These are phyloP conservation scores for Coemansia sp. DNA, from an alignment of 192 early-diverging fungal species.

Conservation along the genomic window DNA sequence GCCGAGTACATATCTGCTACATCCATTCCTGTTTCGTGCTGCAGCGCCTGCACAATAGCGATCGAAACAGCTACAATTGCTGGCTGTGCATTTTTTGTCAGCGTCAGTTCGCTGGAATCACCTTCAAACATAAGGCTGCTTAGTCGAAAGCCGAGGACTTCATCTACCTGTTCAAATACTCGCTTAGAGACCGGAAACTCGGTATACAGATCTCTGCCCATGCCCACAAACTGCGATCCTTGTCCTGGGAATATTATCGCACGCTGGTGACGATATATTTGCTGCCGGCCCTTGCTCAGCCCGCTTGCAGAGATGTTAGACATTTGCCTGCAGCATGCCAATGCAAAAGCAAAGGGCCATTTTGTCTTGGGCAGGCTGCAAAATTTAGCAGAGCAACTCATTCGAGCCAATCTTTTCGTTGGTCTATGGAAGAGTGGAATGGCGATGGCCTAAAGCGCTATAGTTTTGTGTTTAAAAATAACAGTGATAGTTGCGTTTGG, in stretches of 20 bases:
- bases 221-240: constrained; percentile 85
- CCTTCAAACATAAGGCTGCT: constrained; percentile 87
- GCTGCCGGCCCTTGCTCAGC: constrained; percentile 4
- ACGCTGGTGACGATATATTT: constrained; percentile 44
- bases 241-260: constrained; percentile 62
- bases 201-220: constrained; percentile 87
- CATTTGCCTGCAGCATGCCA: neutral
- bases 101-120: constrained; percentile 62
- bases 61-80: constrained; percentile 90
- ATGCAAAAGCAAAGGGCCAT: neutral
- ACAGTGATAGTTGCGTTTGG: neutral
- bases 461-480: too few species aligned
- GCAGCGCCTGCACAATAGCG: constrained; percentile 80
- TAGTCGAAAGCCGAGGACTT: constrained; percentile 70
- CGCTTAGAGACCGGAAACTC: constrained; percentile 69
- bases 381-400: neutral
- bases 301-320: neutral
- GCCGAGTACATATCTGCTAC: constrained; percentile 69
- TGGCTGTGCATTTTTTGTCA: constrained; percentile 83
- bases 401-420: neutral
- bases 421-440: neutral
- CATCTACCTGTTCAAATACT: constrained; percentile 90
- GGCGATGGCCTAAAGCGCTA: neutral
- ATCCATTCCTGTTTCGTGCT: constrained; percentile 80
- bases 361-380: neutral